phyloP scores from a whole-genome alignment of 2,329 filamentous ascomycete species.

The Immersiporthe knoxdaviesiana region DNA sequence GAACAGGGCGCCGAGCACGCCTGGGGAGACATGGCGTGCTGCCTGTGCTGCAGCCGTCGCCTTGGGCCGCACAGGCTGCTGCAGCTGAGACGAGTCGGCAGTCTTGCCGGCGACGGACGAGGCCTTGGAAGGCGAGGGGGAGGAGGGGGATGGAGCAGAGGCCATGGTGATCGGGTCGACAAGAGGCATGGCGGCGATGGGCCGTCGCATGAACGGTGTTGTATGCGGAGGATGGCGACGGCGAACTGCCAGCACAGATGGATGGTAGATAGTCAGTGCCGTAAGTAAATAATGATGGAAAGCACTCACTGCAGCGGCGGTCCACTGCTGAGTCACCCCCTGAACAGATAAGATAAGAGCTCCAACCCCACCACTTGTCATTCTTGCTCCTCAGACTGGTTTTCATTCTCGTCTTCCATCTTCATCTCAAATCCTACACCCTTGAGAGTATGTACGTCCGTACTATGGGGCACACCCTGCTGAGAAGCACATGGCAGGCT shows the following conservation, averaged over 20 bases:
- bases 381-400: too few species aligned
- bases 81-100: conserved; percentile 25
- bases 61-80: conserved; percentile 34
- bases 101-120: conserved; percentile 15
- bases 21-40: conserved; percentile 38
- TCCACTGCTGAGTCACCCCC: not conserved
- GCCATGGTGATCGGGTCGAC: conserved; percentile 41
- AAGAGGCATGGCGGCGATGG: conserved; percentile 34
- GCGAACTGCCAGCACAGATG: too few species aligned
- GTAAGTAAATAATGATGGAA: not conserved
- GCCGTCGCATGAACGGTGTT: not conserved
- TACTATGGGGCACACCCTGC: too few species aligned
- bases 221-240: too few species aligned
- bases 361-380: conserved; percentile 16
- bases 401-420: too few species aligned
- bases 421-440: too few species aligned
- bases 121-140: conserved; percentile 31
- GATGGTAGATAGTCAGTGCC: too few species aligned
- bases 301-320: not conserved
- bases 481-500: too few species aligned
- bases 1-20: conserved; percentile 36
- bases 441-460: too few species aligned
- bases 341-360: conserved; percentile 22
- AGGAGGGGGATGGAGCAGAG: conserved; percentile 20
- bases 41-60: conserved; percentile 35